Base-by-base conservation (phyloP, 2,329 filamentous ascomycete species). In the Herpotrichia juniperi region DNA sequence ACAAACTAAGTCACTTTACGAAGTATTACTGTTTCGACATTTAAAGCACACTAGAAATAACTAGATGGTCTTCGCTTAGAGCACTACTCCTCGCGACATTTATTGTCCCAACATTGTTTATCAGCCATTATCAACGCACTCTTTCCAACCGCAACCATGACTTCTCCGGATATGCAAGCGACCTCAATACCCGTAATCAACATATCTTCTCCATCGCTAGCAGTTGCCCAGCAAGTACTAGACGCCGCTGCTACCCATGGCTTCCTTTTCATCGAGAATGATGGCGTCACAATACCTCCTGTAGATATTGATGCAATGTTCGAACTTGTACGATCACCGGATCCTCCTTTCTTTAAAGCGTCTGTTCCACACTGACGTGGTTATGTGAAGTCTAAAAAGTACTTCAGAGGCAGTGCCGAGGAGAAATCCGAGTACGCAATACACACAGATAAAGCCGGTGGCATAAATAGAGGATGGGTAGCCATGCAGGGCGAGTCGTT, bases 401-500 rank as follows among this genome's bases (percentile, higher is more conserved):
- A 96, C 66, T 96, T 97, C 74, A 76, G 79, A 0, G 84, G 87
- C 11, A 86, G 91, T 0, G 50, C 80, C 0, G 83, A 87, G 54
- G 88, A 92, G 58, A 97, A 96, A 73, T 77, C 86, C 54, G 77
- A 79, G 66, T 96, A 87, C 67, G 83, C 83, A 10, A 96, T 97
- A 57, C 81, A 86, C 63, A 85, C 86, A 24, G 82, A 82, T 43
- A 71, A 70, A 54, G 76, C 76, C 0, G 71, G 71, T 8, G 73
- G 73, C 30, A 76, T 94, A 78, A 97, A 97, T 68, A 85, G 87
- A 35, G 94, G 93, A 53, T 99, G 93, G 92, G 85, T 89, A 1
- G 86, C 86, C 14, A 93, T 96, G 89, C 89, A 93, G 66, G 85
- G 86, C 11, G 93, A 99, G 76, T 93, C 88, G 0, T 78, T 97